Conservation (phyloP, 352 stramenopile species). For the Globisporangium yorkense region DNA sequence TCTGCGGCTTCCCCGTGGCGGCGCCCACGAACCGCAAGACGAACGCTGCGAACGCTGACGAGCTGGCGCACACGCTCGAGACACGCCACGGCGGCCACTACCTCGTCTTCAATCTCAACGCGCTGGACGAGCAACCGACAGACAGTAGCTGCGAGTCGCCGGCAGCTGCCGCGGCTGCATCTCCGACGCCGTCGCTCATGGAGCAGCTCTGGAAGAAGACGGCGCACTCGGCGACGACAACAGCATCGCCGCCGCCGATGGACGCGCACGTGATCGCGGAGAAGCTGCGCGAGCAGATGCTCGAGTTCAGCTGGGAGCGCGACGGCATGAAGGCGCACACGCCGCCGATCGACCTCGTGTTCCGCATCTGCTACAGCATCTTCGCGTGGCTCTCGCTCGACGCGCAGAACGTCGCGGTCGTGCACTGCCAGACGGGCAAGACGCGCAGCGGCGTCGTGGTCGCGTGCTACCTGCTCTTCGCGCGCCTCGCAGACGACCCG, state of each 20-base stretch:
- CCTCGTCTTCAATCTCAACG: slow-evolving; percentile 79
- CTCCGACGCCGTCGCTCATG: slow-evolving; percentile 8
- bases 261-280: slow-evolving; percentile 24
- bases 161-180: neutral
- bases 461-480: slow-evolving; percentile 92
- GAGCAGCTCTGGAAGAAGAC: slow-evolving; percentile 9
- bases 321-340: slow-evolving; percentile 82
- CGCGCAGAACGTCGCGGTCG: slow-evolving; percentile 67
- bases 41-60: slow-evolving; percentile 65
- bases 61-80: slow-evolving; percentile 61
- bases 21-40: slow-evolving; percentile 61
- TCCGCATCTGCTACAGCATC: slow-evolving; percentile 91
- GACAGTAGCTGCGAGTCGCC: neutral
- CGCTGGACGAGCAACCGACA: slow-evolving; percentile 25
- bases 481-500: slow-evolving; percentile 53
- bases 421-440: slow-evolving; percentile 92
- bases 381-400: slow-evolving; percentile 89
- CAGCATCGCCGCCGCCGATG: too few species aligned
- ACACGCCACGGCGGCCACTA: slow-evolving; percentile 49
- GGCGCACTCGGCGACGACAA: neutral
- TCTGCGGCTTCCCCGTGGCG: slow-evolving; percentile 47
- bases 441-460: slow-evolving; percentile 90
- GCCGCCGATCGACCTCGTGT: slow-evolving; percentile 74
- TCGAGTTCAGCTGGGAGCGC: slow-evolving; percentile 81
- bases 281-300: slow-evolving; percentile 69